Conservation (phyloP, 805 yeast species). For the Candida nitratophila region DNA sequence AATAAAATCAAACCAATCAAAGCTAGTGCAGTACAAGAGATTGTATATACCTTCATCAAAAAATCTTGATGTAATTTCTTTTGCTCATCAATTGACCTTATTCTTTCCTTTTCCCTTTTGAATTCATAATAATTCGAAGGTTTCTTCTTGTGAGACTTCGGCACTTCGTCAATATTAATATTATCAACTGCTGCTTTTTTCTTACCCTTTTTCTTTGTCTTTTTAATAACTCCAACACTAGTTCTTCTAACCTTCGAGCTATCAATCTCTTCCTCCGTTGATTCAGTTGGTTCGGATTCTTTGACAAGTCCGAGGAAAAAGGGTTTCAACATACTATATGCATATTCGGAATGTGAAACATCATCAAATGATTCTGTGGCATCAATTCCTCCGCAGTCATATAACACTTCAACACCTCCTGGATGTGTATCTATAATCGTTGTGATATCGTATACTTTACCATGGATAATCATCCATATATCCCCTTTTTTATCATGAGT, state of each 20-base stretch:
- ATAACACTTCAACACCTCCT: conserved; percentile 79
- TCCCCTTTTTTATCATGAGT: conserved; percentile 42
- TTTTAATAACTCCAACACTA: not conserved
- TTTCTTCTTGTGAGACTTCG: not conserved
- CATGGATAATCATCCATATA: conserved; percentile 66
- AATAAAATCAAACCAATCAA: conserved; percentile 20
- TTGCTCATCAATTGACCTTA: not conserved
- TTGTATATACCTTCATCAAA: conserved; percentile 1
- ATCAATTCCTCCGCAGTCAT: conserved; percentile 77
- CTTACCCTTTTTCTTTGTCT: not conserved
- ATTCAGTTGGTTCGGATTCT: too few species aligned
- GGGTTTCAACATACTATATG: conserved; percentile 82
- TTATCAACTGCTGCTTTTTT: not conserved
- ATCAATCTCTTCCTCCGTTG: too few species aligned
- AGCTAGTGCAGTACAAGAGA: not conserved
- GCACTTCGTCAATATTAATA: not conserved
- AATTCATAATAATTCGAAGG: conserved; percentile 2
- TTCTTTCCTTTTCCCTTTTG: conserved; percentile 1
- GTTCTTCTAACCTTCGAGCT: conserved; percentile 37
- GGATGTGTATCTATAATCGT: conserved; percentile 56
- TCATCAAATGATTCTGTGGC: conserved; percentile 68
- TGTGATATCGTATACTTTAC: conserved; percentile 62
- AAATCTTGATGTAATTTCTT: not conserved
- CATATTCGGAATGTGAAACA: conserved; percentile 67
- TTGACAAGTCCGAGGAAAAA: conserved; percentile 55